Evolutionary conservation across 1,284 basidiomycete genomes (phyloP), one percentile per base, ranked within the genome.

Genomic region (Boletellus deceptivus): DNA sequence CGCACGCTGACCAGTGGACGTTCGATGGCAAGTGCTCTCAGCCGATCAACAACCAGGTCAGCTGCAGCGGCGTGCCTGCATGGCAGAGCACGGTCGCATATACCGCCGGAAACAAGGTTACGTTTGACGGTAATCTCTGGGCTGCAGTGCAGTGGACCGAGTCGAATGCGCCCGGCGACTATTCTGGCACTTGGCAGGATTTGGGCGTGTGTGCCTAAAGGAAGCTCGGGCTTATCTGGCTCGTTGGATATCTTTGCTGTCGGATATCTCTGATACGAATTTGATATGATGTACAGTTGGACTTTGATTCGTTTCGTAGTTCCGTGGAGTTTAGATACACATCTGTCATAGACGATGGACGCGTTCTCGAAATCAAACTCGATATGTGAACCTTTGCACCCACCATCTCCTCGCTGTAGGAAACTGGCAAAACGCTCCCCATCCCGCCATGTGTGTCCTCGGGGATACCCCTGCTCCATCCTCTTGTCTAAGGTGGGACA

Each of bases 161-260:
- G 29, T 51, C 58, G 0, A 70, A 65, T 29, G 0, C 17, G 16
- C 67, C 64, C 0, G 68, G 61, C 3, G 64, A 65, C 22, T 11
- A 47, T 2, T 67, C 64, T 4, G 64, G 64, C 13, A 49, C 53
- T 20, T 65, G 68, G 67, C 33, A 60, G 42, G 55, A 67, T 16
- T 10, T 38, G 0, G 67, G 67, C 1, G 54, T 31, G 1, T 65
- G 63, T 27, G 48, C 54, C 31, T 61, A 27, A 18, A 29, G 18
- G n/a, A 24, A 10, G 6, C 9, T 3, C 5, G 25, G 20, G 25
- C 25, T 25, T 25, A 25, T 25, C 25, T 25, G 25, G 25, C 7
- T 9, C 25, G 25, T 25, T 25, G 25, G 25, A 25, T 25, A 25
- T 25, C 25, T 25, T 25, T 25, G 25, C 25, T 25, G 25, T 25